Base-by-base conservation (phyloP, 2,329 filamentous ascomycete species). In the Beauveria sp. region DNA sequence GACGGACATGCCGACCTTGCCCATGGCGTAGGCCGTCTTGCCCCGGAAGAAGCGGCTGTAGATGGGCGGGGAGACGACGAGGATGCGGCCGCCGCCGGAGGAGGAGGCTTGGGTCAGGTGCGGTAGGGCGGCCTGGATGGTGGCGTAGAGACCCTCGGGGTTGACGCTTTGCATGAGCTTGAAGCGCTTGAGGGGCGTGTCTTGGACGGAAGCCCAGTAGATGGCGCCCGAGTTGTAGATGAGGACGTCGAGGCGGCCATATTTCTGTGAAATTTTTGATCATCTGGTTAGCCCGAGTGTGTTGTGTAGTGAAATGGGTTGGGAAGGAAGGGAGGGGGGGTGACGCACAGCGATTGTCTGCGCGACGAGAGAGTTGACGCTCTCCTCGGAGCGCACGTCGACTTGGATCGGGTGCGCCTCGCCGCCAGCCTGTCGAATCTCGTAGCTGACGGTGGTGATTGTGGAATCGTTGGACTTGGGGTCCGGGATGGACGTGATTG, bases 161-260 rank as follows among this genome's bases (percentile, higher is more conserved):
- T 92, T 92, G 64, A 92, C 84, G 64, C 80, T 78, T 74, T 92
- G 88, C 87, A 93, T 90, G 66, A 88, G 82, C 71, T 86, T 85
- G 75, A 91, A 93, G n/a, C 89, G 82, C 73, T 88, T 89, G 65
- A 88, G 77, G 0, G 89, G 87, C 0, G 90, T 93, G 52, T 86
- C 83, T 57, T 86, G 82, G 0, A 96, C 85, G 1, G 88, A 82
- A 0, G 88, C 83, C 90, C 90, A 93, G 87, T 88, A 95, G 66
- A 96, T 92, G 3, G 91, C 91, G 46, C 91, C 91, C 0, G 88
- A 87, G 72, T 95, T 96, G 78, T 96, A 96, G 54, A 95, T 73
- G 2, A 96, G 75, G 0, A 88, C 87, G 70, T 95, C 90, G 3
- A 96, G 77, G 24, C 82, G 82, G 49, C 81, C 80, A 67, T 88